A percentile compares a stretch with the other conserved stretches of the same genome.
Evolutionary conservation across 495 filamentous ascomycete genomes (phyloP).

Genomic region (Xylaria curta): DNA sequence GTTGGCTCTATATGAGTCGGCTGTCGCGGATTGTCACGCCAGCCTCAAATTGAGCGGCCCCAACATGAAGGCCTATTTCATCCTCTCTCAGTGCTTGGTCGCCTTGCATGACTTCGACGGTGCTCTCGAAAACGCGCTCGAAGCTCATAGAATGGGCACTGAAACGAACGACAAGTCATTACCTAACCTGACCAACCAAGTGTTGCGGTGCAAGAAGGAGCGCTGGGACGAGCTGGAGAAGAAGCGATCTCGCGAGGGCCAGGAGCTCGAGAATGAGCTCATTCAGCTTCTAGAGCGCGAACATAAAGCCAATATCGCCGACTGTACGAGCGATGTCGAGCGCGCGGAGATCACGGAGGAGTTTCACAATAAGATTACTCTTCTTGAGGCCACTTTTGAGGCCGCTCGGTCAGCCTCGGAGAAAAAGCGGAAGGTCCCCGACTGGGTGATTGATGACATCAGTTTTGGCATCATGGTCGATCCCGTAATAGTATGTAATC

Average conservation of each 20-base stretch:
- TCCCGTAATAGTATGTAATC: constrained; percentile 70
- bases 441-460: constrained; percentile 88
- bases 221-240: constrained; percentile 67
- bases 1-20: constrained; percentile 73
- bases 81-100: constrained; percentile 84
- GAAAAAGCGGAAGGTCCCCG: constrained; percentile 73
- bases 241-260: constrained; percentile 50
- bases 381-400: constrained; percentile 67
- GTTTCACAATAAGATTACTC: constrained; percentile 64
- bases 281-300: constrained; percentile 46
- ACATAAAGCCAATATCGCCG: constrained; percentile 33
- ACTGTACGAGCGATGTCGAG: constrained; percentile 41
- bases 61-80: constrained; percentile 82
- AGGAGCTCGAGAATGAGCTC: constrained; percentile 64
- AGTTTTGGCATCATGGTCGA: constrained; percentile 93
- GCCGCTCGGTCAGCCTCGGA: constrained; percentile 55
- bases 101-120: constrained; percentile 74
- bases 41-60: constrained; percentile 70
- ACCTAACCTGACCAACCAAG: constrained; percentile 66
- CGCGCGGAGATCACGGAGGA: constrained; percentile 61
- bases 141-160: constrained; percentile 76
- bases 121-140: constrained; percentile 72
- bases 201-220: constrained; percentile 81
- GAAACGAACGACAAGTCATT: constrained; percentile 64
- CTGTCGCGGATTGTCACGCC: constrained; percentile 76